Conservation (phyloP, 495 filamentous ascomycete species). For the Neurospora africana region DNA sequence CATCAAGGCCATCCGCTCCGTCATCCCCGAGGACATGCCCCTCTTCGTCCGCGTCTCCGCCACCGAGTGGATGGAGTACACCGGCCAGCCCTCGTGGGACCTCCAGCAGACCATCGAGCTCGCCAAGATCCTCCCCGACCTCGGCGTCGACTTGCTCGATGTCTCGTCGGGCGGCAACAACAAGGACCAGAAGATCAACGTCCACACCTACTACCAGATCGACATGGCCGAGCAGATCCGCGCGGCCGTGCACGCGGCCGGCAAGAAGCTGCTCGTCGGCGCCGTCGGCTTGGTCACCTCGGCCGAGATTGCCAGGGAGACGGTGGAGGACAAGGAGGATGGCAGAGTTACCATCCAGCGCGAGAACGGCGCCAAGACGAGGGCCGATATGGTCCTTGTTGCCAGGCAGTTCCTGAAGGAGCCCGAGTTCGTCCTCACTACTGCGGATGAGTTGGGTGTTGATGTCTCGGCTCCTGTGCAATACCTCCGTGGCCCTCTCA, state of each 20-base stretch:
- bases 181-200: slow-evolving; percentile 46
- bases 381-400: slow-evolving; percentile 54
- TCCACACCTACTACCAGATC: slow-evolving; percentile 49
- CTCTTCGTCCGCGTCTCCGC: slow-evolving; percentile 60
- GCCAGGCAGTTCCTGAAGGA: slow-evolving; percentile 57
- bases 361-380: slow-evolving; percentile 32
- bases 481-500: slow-evolving; percentile 27
- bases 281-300: slow-evolving; percentile 64
- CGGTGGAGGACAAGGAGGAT: slow-evolving; percentile 6
- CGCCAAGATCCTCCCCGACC: slow-evolving; percentile 50
- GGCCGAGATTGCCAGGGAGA: slow-evolving; percentile 46
- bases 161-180: slow-evolving; percentile 62
- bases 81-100: slow-evolving; percentile 49
- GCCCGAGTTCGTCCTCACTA: slow-evolving; percentile 53
- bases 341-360: slow-evolving; percentile 30
- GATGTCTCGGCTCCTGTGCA: slow-evolving; percentile 46
- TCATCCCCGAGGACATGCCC: slow-evolving; percentile 51
- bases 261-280: slow-evolving; percentile 49
- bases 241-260: slow-evolving; percentile 42
- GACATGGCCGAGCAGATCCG: slow-evolving; percentile 51
- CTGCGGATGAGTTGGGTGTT: slow-evolving; percentile 50
- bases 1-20: slow-evolving; percentile 34
- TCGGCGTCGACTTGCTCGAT: slow-evolving; percentile 67
- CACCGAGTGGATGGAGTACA: slow-evolving; percentile 60
- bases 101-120: slow-evolving; percentile 50